These are phyloP conservation scores for Backusella macrospora DNA, from an alignment of 192 early-diverging fungal genomes.

Conservation along the genomic window DNA sequence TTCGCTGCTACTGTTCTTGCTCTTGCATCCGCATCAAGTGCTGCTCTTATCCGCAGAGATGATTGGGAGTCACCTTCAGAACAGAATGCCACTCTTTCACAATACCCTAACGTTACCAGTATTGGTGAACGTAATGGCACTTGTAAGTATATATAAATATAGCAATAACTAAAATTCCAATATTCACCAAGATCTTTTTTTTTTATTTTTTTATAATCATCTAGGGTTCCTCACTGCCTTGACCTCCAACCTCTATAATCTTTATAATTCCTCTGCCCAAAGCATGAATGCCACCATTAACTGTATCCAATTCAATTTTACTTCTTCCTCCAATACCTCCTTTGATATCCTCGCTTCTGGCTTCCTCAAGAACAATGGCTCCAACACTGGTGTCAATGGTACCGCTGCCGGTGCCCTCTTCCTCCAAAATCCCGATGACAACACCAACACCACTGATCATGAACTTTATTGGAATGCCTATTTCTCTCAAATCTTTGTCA, in stretches of 20 bases:
- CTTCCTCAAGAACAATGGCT: not conserved
- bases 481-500: constrained; percentile 11
- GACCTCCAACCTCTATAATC: not conserved
- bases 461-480: constrained; percentile 4
- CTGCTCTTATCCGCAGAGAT: constrained; percentile 8
- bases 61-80: not conserved
- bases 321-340: not conserved
- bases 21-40: not conserved
- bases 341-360: constrained; percentile 2
- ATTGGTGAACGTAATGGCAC: not conserved
- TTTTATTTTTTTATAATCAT: too few species aligned
- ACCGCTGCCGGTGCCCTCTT: not conserved
- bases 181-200: too few species aligned
- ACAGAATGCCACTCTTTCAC: not conserved
- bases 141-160: constrained; percentile 8
- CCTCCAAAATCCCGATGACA: not conserved
- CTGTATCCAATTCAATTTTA: constrained; percentile 1
- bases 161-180: not conserved
- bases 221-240: not conserved
- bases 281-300: not conserved
- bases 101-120: not conserved
- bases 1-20: constrained; percentile 7
- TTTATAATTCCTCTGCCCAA: not conserved
- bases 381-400: not conserved
- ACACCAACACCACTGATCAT: not conserved